A percentile compares a stretch with the other conserved stretches of the same genome.
These are phyloP conservation scores for Termitomyces sp. DNA, from an alignment of 768 basidiomycete species.

Conservation along the genomic window DNA sequence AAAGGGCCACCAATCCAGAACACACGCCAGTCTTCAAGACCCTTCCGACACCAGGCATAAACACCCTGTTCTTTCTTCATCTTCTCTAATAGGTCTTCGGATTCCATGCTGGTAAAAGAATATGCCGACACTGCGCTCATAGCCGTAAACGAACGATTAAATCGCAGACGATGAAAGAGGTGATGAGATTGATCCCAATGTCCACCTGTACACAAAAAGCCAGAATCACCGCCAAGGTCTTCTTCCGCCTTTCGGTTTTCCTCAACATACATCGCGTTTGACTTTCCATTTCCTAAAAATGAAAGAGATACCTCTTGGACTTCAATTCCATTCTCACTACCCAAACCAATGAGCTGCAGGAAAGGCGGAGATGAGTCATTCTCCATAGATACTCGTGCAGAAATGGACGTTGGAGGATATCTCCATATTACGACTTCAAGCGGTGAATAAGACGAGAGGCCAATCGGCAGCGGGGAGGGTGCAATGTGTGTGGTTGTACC, in stretches of 20 bases:
- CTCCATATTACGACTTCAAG: conserved; percentile 55
- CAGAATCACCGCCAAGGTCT: conserved; percentile 60
- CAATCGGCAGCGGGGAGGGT: conserved; percentile 59
- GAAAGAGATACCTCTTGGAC: conserved; percentile 60
- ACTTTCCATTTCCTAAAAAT: conserved; percentile 46
- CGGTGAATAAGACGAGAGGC: conserved; percentile 40
- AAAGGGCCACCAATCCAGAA: conserved; percentile 74
- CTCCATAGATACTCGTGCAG: conserved; percentile 35
- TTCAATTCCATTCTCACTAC: conserved; percentile 65
- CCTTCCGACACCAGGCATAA: conserved; percentile 78
- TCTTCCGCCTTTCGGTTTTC: conserved; percentile 51
- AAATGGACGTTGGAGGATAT: conserved; percentile 47
- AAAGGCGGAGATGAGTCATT: conserved; percentile 29
- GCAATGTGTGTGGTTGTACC: conserved; percentile 66
- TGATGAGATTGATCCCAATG: conserved; percentile 45
- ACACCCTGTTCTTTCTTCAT: conserved; percentile 56
- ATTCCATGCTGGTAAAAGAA: conserved; percentile 47
- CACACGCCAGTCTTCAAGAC: conserved; percentile 68
- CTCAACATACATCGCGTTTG: conserved; percentile 24
- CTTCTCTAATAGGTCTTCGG: conserved; percentile 41
- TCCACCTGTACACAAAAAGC: conserved; percentile 48
- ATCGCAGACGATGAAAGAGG: conserved; percentile 19
- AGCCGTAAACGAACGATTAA: conserved; percentile 40
- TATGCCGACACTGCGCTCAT: conserved; percentile 34
- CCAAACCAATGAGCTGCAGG: conserved; percentile 64